phyloP scores from a whole-genome alignment of 2,329 filamentous ascomycete genomes.

The Colletotrichum spaethianum region DNA sequence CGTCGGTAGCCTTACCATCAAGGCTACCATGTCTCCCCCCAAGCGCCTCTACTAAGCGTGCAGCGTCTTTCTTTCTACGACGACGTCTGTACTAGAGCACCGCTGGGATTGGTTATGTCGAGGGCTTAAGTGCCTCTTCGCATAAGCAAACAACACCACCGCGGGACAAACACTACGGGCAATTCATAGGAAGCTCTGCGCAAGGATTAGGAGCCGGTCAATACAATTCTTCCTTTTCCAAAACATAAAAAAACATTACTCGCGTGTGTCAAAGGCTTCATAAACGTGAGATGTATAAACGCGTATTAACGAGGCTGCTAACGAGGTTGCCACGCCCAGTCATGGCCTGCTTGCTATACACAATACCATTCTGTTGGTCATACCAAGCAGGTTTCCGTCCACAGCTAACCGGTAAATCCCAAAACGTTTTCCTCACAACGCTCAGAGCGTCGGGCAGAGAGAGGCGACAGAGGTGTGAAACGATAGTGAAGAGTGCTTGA shows the following conservation, averaged over 20 bases:
- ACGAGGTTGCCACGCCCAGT: neutral
- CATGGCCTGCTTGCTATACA: neutral
- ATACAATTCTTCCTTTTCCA: constrained; percentile 33
- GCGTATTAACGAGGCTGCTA: neutral
- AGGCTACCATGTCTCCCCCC: constrained; percentile 99
- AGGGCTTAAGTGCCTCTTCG: constrained; percentile 26
- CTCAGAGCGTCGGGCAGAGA: neutral
- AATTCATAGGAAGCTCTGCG: constrained; percentile 39
- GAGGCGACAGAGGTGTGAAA: neutral
- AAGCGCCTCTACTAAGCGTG: constrained; percentile 91
- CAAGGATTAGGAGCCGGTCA: constrained; percentile 36
- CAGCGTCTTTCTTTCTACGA: constrained; percentile 25
- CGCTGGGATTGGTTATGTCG: constrained; percentile 18
- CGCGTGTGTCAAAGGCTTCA: neutral
- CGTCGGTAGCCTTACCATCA: constrained; percentile 99
- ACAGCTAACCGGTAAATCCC: neutral
- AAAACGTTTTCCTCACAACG: neutral
- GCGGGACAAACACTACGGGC: constrained; percentile 20
- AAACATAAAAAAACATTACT: neutral
- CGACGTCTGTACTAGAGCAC: constrained; percentile 27
- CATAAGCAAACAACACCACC: neutral
- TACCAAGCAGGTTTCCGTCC: neutral
- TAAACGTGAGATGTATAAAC: neutral
- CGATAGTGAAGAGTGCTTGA: neutral
- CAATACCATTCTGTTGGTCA: neutral